These are phyloP conservation scores for Trypanosoma congolense DNA, from an alignment of 208 protist genomes.

Conservation along the genomic window DNA sequence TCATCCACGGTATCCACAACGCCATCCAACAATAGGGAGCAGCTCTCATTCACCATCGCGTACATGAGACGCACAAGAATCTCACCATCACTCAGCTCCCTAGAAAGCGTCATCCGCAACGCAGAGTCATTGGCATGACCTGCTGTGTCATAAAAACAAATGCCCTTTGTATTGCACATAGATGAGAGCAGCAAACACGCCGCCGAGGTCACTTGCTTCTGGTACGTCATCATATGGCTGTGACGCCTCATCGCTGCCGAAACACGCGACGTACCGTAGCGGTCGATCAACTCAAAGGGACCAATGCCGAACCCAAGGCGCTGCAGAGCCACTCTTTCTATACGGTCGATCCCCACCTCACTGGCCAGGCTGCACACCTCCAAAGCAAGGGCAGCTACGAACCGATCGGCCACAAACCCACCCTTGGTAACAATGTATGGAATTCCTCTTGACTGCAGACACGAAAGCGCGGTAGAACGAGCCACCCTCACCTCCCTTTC, in stretches of 20 bases:
- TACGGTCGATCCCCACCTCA: constrained; percentile 2
- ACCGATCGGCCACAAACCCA: constrained; percentile 20
- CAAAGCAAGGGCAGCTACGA: constrained; percentile 22
- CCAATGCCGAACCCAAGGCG: constrained; percentile 14
- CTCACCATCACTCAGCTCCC: constrained; percentile 2
- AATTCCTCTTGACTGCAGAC: constrained; percentile 18
- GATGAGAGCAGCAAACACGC: constrained; percentile 11
- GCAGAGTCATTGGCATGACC: constrained; percentile 1
- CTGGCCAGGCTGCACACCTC: constrained; percentile 18
- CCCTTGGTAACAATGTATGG: constrained; percentile 25
- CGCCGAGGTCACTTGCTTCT: not conserved
- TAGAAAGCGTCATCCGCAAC: not conserved
- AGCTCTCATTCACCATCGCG: constrained; percentile 39
- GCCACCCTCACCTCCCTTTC: not conserved
- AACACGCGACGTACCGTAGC: constrained; percentile 13
- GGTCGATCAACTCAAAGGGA: constrained; percentile 23
- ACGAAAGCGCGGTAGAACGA: constrained; percentile 19
- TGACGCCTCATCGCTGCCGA: constrained; percentile 6
- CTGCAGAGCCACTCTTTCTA: constrained; percentile 9
- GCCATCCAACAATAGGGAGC: constrained; percentile 28
- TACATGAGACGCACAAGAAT: constrained; percentile 27
- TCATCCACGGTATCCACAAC: constrained; percentile 26
- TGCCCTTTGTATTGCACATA: constrained; percentile 11
- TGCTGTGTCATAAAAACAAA: constrained; percentile 14
- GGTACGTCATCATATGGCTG: constrained; percentile 2